Evolutionary conservation across 331 rosid species (phyloP), one percentile per base, ranked within the genome.

Genomic region (Acacia concinna): DNA sequence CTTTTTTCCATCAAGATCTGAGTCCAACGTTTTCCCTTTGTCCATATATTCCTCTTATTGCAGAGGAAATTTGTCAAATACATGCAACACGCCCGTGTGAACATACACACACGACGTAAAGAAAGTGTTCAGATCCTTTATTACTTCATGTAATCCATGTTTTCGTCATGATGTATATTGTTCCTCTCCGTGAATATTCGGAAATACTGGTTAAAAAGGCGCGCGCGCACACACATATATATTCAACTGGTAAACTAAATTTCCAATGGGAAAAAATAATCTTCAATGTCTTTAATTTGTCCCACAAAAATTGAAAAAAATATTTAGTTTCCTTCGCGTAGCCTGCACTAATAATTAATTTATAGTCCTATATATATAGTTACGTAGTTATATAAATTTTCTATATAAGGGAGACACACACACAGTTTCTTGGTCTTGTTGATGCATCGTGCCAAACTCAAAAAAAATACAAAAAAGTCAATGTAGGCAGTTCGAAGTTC

Each of bases 401-500:
- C 9, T 68, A 25, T n/a, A 25, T 3, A 27, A 28, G 66, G 35
- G 4, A 59, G 66, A 4, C 32, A 41, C 11, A n/a, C n/a, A 63
- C 10, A 2, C 5, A 10, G 8, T 37, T 37, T 66, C 47, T 67
- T 21, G 32, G 51, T 5, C 31, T 67, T 37, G 9, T 37, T 4
- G 72, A 67, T 66, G 72, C 20, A 5, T 2, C 27, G 30, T 7
- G 68, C 40, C 38, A 31, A 62, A 62, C 37, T 62, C 18, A 25
- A 13, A 28, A 13, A 28, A 27, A 28, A 46, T 13, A 13, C 8
- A 27, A 31, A 28, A 14, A 60, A 38, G 28, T 38, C 28, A 38
- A 8, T 9, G 27, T 7, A 1, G 13, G 71, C 4, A 23, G 47
- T 81, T 90, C 81, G 90, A 88, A 81, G 57, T 83, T 86, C 80